Evolutionary conservation across 2,329 filamentous ascomycete species (phyloP).

Genomic region (Didymella exigua): DNA sequence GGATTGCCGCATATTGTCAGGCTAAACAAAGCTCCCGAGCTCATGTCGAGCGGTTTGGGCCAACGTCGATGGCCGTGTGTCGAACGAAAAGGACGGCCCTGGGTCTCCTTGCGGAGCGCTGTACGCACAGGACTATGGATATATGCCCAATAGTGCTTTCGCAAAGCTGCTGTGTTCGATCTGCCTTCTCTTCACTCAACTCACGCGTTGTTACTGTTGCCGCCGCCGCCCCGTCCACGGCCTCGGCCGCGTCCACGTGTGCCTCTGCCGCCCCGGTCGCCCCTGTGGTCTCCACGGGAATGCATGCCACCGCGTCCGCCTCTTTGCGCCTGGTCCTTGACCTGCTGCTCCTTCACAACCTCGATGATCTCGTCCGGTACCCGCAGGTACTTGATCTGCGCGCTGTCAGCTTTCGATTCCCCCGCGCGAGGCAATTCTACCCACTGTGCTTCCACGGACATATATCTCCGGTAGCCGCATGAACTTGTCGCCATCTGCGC

Average conservation of each 20-base stretch:
- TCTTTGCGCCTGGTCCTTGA: slow-evolving; percentile 64
- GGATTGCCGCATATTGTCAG: neutral
- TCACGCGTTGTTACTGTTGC: slow-evolving; percentile 47
- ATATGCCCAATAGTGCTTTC: neutral
- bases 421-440: slow-evolving; percentile 49
- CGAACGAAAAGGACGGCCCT: neutral
- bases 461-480: slow-evolving; percentile 91
- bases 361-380: slow-evolving; percentile 98
- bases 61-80: neutral
- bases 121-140: neutral
- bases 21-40: slow-evolving; percentile 11
- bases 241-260: slow-evolving; percentile 60
- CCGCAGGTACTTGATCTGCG: slow-evolving; percentile 94
- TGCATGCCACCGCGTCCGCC: slow-evolving; percentile 71
- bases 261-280: slow-evolving; percentile 57
- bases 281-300: slow-evolving; percentile 60
- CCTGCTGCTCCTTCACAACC: slow-evolving; percentile 88
- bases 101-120: neutral
- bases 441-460: slow-evolving; percentile 94
- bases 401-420: slow-evolving; percentile 3
- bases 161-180: neutral
- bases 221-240: slow-evolving; percentile 61
- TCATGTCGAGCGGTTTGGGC: neutral
- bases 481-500: slow-evolving; percentile 92
- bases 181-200: neutral